Percentiles rank a stretch among this genome's conserved stretches.
Conservation (phyloP, 805 yeast species). For the Candida piceae region DNA sequence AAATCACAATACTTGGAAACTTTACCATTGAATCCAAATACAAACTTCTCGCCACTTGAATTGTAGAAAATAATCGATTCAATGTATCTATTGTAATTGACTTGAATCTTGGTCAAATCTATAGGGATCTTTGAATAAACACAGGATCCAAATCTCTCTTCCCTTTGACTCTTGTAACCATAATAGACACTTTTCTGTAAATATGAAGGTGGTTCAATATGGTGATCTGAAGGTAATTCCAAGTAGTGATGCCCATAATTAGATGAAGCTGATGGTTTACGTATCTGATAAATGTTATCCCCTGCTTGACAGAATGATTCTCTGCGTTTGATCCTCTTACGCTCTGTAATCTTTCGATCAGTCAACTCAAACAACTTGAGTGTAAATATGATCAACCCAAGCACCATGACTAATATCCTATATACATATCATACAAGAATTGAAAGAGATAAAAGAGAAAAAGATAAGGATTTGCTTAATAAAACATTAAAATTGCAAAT, state of each 20-base stretch:
- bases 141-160: constrained; percentile 6
- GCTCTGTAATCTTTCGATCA: neutral
- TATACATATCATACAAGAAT: no score
- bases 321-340: neutral
- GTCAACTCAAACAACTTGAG: neutral
- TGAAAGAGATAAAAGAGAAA: no score
- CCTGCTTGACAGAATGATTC: neutral
- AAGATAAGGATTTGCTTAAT: no score
- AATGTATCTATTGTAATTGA: constrained; percentile 13
- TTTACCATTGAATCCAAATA: constrained; percentile 11
- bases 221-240: neutral
- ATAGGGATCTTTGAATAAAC: constrained; percentile 8
- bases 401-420: neutral
- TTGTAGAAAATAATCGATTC: constrained; percentile 13
- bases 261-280: no score
- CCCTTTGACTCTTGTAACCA: constrained; percentile 3
- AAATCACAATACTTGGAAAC: constrained; percentile 2
- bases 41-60: constrained; percentile 7
- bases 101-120: constrained; percentile 8
- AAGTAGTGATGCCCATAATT: neutral
- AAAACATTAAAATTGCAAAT: no score
- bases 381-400: neutral
- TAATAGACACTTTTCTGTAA: constrained; percentile 7
- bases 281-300: no score
- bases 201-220: constrained; percentile 11